Conservation (phyloP, 192 early-diverging fungal genomes). For the Spizellomyces punctatus region DNA sequence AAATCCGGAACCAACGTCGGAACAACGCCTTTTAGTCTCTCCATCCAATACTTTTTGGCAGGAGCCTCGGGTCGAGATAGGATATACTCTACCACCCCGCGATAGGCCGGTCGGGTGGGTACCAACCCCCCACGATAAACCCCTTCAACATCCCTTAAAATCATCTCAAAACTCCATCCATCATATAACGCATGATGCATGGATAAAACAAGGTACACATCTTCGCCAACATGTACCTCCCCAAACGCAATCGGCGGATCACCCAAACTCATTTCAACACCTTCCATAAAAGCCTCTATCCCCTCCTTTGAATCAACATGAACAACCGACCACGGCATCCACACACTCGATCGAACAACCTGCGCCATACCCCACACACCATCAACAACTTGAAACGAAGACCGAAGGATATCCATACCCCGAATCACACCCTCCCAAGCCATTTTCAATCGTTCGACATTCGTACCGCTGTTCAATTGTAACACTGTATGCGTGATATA, state of each 20-base stretch:
- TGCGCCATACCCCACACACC: not conserved
- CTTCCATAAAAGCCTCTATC: not conserved
- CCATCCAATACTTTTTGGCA: constrained; percentile 12
- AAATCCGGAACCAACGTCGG: constrained; percentile 10
- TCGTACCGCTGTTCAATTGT: not conserved
- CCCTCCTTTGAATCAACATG: not conserved
- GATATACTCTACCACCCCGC: constrained; percentile 4
- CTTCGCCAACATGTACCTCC: not conserved
- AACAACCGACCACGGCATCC: constrained; percentile 4
- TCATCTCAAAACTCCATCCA: constrained; percentile 33
- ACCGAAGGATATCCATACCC: constrained; percentile 15
- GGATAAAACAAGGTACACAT: constrained; percentile 2
- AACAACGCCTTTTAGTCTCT: not conserved
- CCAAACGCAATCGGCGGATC: constrained; percentile 5
- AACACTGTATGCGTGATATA: constrained; percentile 18
- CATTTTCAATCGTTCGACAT: not conserved
- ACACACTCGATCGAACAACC: constrained; percentile 2
- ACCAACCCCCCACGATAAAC: not conserved
- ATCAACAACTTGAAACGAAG: not conserved
- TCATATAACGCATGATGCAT: constrained; percentile 43
- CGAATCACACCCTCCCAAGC: constrained; percentile 12
- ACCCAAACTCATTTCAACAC: not conserved
- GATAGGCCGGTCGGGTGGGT: not conserved
- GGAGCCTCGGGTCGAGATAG: not conserved
- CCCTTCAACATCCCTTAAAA: constrained; percentile 29